A percentile compares a stretch with the other conserved stretches of the same genome.
These are phyloP conservation scores for Arthrocladium fulminans DNA, from an alignment of 2,329 filamentous ascomycete genomes.

Conservation along the genomic window DNA sequence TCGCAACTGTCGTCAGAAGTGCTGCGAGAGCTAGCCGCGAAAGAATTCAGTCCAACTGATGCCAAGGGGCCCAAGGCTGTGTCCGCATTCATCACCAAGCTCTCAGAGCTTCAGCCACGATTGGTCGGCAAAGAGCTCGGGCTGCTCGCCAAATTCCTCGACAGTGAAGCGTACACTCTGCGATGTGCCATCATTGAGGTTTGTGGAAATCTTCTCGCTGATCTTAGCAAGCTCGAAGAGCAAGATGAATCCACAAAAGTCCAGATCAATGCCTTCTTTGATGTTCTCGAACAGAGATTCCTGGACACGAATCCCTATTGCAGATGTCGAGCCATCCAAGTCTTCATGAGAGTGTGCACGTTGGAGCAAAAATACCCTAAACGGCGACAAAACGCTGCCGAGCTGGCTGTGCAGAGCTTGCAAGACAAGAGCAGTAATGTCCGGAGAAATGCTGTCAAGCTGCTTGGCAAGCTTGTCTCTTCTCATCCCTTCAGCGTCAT, in stretches of 20 bases:
- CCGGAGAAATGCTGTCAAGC: constrained; percentile 84
- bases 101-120: constrained; percentile 84
- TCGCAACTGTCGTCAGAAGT: constrained; percentile 91
- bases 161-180: constrained; percentile 93
- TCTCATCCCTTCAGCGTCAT: constrained; percentile 91
- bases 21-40: constrained; percentile 86
- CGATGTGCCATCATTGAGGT: constrained; percentile 93
- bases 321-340: constrained; percentile 81
- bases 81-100: constrained; percentile 82
- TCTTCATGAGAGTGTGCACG: constrained; percentile 84
- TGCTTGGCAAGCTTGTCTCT: constrained; percentile 77
- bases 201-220: constrained; percentile 85
- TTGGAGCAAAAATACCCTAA: constrained; percentile 96
- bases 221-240: constrained; percentile 86
- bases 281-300: constrained; percentile 91
- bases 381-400: constrained; percentile 74
- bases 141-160: constrained; percentile 82
- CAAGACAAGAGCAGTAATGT: constrained; percentile 99
- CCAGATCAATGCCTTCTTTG: constrained; percentile 93
- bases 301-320: constrained; percentile 96
- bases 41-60: constrained; percentile 96
- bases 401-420: constrained; percentile 77
- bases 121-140: constrained; percentile 98
- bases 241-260: constrained; percentile 86
- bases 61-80: constrained; percentile 92